phyloP scores from a whole-genome alignment of 768 basidiomycete species.

The Leccinum aurantiacum region DNA sequence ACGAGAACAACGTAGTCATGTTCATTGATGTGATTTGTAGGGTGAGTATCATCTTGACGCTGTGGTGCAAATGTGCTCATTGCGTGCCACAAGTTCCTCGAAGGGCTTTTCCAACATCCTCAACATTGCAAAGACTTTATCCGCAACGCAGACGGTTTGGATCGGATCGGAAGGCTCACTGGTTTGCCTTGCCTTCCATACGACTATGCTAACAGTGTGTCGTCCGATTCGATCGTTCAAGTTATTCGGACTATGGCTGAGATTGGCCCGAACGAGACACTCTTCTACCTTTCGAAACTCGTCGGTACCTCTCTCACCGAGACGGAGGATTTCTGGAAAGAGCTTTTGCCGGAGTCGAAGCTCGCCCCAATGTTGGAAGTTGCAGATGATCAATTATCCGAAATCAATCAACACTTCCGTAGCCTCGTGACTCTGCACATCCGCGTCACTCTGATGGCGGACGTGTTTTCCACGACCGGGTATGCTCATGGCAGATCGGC shows the following conservation, averaged over 20 bases:
- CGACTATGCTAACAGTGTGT: constrained; percentile 81
- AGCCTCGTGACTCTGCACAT: constrained; percentile 73
- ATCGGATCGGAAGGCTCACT: constrained; percentile 73
- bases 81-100: constrained; percentile 63
- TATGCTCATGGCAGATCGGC: constrained; percentile 80
- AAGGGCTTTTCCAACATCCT: constrained; percentile 91
- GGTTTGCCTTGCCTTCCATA: constrained; percentile 85
- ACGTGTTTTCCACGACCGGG: constrained; percentile 81
- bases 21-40: constrained; percentile 79
- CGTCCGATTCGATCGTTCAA: constrained; percentile 85
- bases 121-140: constrained; percentile 92
- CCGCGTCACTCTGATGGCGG: constrained; percentile 78
- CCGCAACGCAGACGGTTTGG: constrained; percentile 66
- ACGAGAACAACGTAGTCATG: constrained; percentile 74
- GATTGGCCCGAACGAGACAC: constrained; percentile 73
- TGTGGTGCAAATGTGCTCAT: constrained; percentile 6
- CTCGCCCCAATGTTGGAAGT: constrained; percentile 61
- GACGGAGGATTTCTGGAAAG: constrained; percentile 71
- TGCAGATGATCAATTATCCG: constrained; percentile 45
- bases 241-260: constrained; percentile 90
- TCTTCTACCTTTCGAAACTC: constrained; percentile 65
- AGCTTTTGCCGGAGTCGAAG: constrained; percentile 53
- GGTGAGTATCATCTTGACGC: constrained; percentile 42
- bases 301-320: constrained; percentile 69
- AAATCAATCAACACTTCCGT: constrained; percentile 67